Evolutionary conservation across 2,329 filamentous ascomycete species (phyloP).

Genomic region (Botrytis pseudocinerea): DNA sequence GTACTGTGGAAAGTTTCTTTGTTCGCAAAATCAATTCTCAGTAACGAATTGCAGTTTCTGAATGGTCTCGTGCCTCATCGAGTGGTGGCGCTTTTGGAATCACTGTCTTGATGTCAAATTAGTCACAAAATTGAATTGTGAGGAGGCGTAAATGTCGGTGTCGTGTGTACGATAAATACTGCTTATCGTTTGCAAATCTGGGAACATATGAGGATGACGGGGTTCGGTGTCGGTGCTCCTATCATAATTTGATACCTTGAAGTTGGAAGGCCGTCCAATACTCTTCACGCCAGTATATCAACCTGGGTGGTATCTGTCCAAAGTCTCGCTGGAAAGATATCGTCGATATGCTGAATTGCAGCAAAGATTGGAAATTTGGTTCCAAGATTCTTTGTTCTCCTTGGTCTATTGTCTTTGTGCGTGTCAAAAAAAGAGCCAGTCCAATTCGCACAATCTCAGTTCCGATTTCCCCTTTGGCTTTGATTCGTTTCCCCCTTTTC

Average conservation of each 20-base stretch:
- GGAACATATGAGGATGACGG: not conserved
- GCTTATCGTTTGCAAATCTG: not conserved
- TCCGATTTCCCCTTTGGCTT: not conserved
- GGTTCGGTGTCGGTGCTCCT: not conserved
- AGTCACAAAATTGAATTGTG: conserved; percentile 6
- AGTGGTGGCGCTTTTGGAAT: conserved; percentile 2
- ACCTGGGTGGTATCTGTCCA: not conserved
- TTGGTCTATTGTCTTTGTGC: not conserved
- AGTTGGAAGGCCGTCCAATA: not conserved
- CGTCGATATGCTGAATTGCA: not conserved
- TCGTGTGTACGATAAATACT: not conserved
- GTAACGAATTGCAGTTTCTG: not conserved
- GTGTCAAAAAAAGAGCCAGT: not conserved
- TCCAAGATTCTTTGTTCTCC: not conserved
- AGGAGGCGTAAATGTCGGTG: not conserved
- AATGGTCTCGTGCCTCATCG: conserved; percentile 7
- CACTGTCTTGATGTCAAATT: not conserved
- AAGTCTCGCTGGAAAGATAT: not conserved
- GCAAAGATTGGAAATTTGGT: not conserved
- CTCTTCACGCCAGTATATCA: not conserved
- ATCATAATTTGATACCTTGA: not conserved
- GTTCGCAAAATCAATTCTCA: not conserved
- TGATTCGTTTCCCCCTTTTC: not conserved
- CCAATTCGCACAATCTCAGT: not conserved
- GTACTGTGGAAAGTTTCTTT: conserved; percentile 5